These are phyloP conservation scores for Penicillium herquei DNA, from an alignment of 495 filamentous ascomycete genomes.

Conservation along the genomic window DNA sequence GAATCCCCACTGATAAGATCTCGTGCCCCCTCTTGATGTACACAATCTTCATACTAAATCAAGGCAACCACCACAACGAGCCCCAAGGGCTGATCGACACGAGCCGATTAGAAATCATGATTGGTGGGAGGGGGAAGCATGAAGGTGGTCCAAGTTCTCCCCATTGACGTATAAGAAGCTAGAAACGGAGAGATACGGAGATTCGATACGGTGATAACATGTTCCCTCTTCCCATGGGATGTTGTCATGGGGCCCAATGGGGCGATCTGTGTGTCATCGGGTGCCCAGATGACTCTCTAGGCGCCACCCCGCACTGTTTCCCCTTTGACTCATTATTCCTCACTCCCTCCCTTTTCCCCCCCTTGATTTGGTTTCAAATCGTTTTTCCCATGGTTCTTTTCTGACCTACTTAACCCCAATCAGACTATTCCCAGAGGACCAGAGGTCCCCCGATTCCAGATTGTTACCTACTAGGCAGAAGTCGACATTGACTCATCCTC, in stretches of 20 bases:
- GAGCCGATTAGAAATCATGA: no score
- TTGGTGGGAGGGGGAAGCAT: no score
- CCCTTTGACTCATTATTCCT: slow-evolving; percentile 11
- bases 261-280: slow-evolving; percentile 11
- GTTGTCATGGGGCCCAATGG: slow-evolving; percentile 23
- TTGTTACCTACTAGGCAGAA: neutral
- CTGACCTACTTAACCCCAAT: neutral
- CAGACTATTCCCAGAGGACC: neutral
- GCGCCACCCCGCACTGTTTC: slow-evolving; percentile 18
- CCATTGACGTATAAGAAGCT: no score
- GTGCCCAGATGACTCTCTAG: slow-evolving; percentile 6
- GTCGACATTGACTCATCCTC: slow-evolving; percentile 11
- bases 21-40: no score
- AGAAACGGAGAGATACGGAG: no score
- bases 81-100: no score
- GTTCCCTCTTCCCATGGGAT: slow-evolving; percentile 11
- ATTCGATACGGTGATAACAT: no score
- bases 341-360: neutral
- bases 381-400: neutral
- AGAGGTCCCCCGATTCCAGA: no score
- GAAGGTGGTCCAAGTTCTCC: no score
- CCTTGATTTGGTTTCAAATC: neutral
- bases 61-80: no score
- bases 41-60: no score
- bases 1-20: no score